Conservation (phyloP, 495 filamentous ascomycete species). For the Daldinia loculata region DNA sequence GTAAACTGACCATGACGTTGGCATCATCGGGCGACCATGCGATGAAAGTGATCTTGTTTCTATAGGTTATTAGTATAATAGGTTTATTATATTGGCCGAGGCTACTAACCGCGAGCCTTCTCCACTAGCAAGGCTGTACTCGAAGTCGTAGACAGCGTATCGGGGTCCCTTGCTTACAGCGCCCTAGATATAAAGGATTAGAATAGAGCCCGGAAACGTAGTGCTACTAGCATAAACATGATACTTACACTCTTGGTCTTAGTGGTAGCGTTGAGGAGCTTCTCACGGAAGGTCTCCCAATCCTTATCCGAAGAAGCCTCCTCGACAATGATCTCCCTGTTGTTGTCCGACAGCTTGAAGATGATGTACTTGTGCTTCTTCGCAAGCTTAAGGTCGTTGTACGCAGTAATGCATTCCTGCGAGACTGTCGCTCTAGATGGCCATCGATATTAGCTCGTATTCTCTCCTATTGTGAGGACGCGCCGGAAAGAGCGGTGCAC, state of each 20-base stretch:
- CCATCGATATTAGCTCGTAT: conserved; percentile 42
- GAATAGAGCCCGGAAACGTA: background rate
- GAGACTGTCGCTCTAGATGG: conserved; percentile 74
- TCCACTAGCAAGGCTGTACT: conserved; percentile 78
- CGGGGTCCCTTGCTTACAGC: conserved; percentile 78
- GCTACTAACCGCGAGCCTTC: conserved; percentile 80
- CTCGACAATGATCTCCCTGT: conserved; percentile 87
- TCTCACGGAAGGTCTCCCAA: conserved; percentile 81
- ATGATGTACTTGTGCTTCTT: conserved; percentile 93
- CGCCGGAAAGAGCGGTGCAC: conserved; percentile 22
- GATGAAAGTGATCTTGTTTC: conserved; percentile 97
- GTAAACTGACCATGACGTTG: conserved; percentile 74
- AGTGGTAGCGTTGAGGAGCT: conserved; percentile 71
- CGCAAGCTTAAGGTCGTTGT: conserved; percentile 90
- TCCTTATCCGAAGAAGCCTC: conserved; percentile 66
- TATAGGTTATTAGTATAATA: conserved; percentile 49
- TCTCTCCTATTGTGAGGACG: conserved; percentile 14
- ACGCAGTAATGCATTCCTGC: conserved; percentile 80
- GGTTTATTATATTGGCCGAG: background rate
- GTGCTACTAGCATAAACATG: background rate
- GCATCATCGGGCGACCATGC: conserved; percentile 90
- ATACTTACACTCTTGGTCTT: conserved; percentile 54
- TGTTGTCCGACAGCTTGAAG: conserved; percentile 95
- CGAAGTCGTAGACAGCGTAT: conserved; percentile 92
- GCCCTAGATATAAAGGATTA: conserved; percentile 50